Conservation (phyloP, 768 basidiomycete genomes). For the Lactifluus piperatus region DNA sequence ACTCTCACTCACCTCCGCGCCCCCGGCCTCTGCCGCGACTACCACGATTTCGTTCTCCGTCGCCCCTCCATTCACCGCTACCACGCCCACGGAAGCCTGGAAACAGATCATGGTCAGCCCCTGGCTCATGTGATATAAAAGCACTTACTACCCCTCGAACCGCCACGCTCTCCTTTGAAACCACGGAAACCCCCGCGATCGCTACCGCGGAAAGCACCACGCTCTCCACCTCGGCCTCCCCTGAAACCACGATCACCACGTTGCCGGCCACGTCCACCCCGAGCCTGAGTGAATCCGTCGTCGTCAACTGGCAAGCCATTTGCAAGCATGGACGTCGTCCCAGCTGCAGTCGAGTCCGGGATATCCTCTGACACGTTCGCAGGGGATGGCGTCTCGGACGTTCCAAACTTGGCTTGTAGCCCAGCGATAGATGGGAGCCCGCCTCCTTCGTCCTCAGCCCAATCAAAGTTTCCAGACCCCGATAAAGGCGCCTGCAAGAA, state of each 20-base stretch:
- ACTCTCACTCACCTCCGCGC: conserved; percentile 22
- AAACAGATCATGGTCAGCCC: neutral
- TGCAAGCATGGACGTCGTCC: conserved; percentile 22
- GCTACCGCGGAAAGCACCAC: conserved; percentile 14
- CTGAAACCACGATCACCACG: conserved; percentile 15
- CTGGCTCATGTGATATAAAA: neutral
- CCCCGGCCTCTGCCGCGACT: conserved; percentile 27
- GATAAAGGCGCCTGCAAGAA: conserved; percentile 14
- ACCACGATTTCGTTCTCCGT: conserved; percentile 24
- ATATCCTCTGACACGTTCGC: conserved; percentile 29
- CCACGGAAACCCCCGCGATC: conserved; percentile 37
- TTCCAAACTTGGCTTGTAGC: conserved; percentile 69
- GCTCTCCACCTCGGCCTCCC: conserved; percentile 18
- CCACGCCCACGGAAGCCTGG: conserved; percentile 22
- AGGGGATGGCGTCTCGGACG: conserved; percentile 38
- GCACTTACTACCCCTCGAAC: conserved; percentile 21
- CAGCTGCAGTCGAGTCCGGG: conserved; percentile 22
- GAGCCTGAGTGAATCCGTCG: conserved; percentile 45
- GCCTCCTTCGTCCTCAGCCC: conserved; percentile 76
- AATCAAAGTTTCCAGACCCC: conserved; percentile 47
- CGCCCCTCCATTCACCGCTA: conserved; percentile 27
- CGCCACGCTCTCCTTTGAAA: conserved; percentile 26
- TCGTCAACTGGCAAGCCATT: conserved; percentile 35
- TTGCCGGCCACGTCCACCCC: conserved; percentile 18
- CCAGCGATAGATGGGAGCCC: conserved; percentile 71